Evolutionary conservation across 2,329 filamentous ascomycete genomes (phyloP), one percentile per base, ranked within the genome.

Genomic region (Fusarium buharicum): DNA sequence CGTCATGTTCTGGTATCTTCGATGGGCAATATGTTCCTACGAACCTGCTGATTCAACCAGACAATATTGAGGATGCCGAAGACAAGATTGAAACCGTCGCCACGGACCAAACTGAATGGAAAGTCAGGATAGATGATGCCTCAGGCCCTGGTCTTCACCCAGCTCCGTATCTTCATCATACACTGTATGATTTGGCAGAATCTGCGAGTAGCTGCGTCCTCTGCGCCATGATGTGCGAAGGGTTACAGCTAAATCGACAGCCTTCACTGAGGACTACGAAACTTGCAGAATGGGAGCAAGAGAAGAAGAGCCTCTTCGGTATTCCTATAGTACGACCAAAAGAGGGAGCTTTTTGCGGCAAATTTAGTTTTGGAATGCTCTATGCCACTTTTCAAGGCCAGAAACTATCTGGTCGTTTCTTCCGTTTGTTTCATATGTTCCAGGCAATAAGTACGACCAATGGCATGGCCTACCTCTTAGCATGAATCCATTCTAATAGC

Each of bases 141-240:
- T 0, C 6, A 16, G 33, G 13, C 1, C n/a, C 36, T 28, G 17
- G 27, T 3, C 22, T n/a, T 1, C 5, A 16, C 8, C 17, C 22
- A 12, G 34, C 13, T 9, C 47, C 46, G 6, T 62, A 58, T 50
- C 9, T 50, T 27, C 62, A 64, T 13, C 44, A 65, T 17, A 57
- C 22, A 12, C 20, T 58, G 10, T 22, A 48, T 13, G 44, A 37
- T 13, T 20, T 64, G 16, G 37, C 20, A 20, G 34, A 48, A 16
- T 58, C 53, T 17, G 38, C 39, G 12, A 28, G 43, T 10, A 46
- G n/a, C 4, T 64, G 62, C n/a, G 62, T 52, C 11, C 46, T 65
- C 27, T 65, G 61, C 18, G 56, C 56, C 13, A 62, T 43, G 20
- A 65, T 64, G n/a, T 65, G 47, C 40, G 39, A 62, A n/a, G 33